phyloP scores from a whole-genome alignment of 768 basidiomycete species.

The Chalciporus piperatus region DNA sequence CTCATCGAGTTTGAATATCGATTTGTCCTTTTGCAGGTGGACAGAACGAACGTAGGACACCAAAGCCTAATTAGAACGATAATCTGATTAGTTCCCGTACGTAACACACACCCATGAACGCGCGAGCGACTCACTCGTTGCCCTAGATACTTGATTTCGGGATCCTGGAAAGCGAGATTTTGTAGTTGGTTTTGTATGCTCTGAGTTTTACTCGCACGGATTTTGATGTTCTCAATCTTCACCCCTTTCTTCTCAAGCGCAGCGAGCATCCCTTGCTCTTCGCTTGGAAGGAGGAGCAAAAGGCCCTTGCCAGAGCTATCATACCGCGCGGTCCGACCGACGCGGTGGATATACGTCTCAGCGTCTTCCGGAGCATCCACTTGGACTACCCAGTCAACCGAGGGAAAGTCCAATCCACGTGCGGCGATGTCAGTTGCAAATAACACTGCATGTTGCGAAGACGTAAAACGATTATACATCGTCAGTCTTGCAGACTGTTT shows the following conservation, averaged over 20 bases:
- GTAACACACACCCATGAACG: background rate
- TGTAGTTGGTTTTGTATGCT: conserved; percentile 86
- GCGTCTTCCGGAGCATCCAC: conserved; percentile 96
- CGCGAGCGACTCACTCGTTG: conserved; percentile 61
- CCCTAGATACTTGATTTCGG: conserved; percentile 95
- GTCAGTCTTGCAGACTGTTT: conserved; percentile 87
- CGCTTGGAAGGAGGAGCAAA: conserved; percentile 81
- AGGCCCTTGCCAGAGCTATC: conserved; percentile 86
- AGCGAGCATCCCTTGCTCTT: conserved; percentile 86
- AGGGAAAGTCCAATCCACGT: conserved; percentile 93
- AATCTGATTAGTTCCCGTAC: background rate
- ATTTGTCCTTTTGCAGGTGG: conserved; percentile 90
- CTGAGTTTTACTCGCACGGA: conserved; percentile 82
- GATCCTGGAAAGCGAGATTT: conserved; percentile 89
- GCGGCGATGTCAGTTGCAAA: conserved; percentile 97
- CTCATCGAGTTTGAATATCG: conserved; percentile 81
- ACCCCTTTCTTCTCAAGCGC: conserved; percentile 73
- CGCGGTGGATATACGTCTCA: conserved; percentile 96
- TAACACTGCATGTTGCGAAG: conserved; percentile 77
- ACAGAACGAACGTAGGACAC: conserved; percentile 94
- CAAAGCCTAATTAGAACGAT: conserved; percentile 62
- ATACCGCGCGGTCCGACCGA: conserved; percentile 93
- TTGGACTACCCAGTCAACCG: conserved; percentile 96
- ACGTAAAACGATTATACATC: conserved; percentile 82
- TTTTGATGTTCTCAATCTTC: conserved; percentile 76